These are phyloP conservation scores for Marasmius fiardii DNA, from an alignment of 1,284 basidiomycete genomes.

Conservation along the genomic window DNA sequence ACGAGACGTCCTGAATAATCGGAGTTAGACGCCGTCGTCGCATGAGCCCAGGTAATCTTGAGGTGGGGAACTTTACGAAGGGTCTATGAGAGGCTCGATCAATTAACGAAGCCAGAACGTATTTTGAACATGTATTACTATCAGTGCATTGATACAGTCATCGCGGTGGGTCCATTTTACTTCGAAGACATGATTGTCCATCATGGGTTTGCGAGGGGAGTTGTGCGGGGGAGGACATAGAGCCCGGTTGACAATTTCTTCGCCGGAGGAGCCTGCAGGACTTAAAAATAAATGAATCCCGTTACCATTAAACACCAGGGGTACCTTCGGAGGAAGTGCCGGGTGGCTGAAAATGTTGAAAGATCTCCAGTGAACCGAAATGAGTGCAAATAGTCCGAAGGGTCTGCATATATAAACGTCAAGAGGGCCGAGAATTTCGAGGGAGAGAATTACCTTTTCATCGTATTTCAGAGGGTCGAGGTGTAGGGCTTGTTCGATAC, in stretches of 20 bases:
- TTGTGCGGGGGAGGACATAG: constrained; percentile 41
- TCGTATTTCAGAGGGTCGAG: constrained; percentile 57
- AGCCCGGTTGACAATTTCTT: not conserved
- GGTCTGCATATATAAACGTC: constrained; percentile 17
- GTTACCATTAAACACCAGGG: not conserved
- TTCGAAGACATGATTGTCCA: constrained; percentile 66
- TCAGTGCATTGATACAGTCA: constrained; percentile 66
- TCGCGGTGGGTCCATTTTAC: constrained; percentile 75
- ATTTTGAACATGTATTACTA: constrained; percentile 40
- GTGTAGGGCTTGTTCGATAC: constrained; percentile 35
- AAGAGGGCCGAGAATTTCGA: not conserved
- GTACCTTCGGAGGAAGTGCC: not conserved
- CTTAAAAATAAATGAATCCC: not conserved
- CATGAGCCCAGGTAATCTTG: constrained; percentile 77
- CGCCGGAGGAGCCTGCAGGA: not conserved
- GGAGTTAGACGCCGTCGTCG: constrained; percentile 28
- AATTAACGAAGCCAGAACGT: constrained; percentile 7
- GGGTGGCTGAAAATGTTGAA: constrained; percentile 14
- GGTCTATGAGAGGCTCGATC: constrained; percentile 38
- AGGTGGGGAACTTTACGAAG: constrained; percentile 66
- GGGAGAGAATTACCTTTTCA: constrained; percentile 39
- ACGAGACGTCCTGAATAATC: constrained; percentile 16
- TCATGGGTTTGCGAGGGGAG: constrained; percentile 44
- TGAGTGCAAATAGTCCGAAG: constrained; percentile 19
- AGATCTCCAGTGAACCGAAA: constrained; percentile 26